A percentile compares a stretch with the other conserved stretches of the same genome.
Conservation (phyloP, 306 rosid genomes). For the Malus fusca region DNA sequence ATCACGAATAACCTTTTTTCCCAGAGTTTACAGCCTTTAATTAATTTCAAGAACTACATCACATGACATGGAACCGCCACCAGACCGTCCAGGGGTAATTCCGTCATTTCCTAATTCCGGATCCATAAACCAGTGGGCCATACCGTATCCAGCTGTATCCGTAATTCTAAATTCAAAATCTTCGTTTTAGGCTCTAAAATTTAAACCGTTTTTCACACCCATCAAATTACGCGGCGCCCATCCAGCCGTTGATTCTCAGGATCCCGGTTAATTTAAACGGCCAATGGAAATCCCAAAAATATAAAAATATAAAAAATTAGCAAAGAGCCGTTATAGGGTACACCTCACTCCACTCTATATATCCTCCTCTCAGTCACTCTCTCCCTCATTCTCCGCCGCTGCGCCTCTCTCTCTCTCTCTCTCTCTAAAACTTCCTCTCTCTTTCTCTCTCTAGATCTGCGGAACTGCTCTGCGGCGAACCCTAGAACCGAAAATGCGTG, state of each 20-base stretch:
- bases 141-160: conserved; percentile 8
- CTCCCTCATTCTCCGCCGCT: not conserved
- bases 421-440: not conserved
- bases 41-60: not conserved
- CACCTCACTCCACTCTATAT: conserved; percentile 7
- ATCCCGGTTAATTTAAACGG: not conserved
- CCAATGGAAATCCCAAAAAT: not conserved
- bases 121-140: not conserved
- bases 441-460: not conserved
- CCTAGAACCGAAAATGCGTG: conserved; percentile 21
- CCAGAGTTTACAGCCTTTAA: not conserved
- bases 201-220: not conserved
- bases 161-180: conserved; percentile 6
- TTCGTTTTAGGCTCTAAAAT: not conserved
- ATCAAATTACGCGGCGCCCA: not conserved
- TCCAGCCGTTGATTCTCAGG: not conserved
- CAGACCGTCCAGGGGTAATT: not conserved
- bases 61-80: not conserved
- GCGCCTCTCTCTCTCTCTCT: not conserved
- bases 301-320: not conserved
- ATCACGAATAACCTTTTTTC: not conserved
- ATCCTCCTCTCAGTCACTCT: not conserved
- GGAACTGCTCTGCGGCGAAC: not conserved
- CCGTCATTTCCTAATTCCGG: not conserved
- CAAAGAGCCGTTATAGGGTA: conserved; percentile 15